Conservation (phyloP, 257 asterid species). For the Cordia subcordata region DNA sequence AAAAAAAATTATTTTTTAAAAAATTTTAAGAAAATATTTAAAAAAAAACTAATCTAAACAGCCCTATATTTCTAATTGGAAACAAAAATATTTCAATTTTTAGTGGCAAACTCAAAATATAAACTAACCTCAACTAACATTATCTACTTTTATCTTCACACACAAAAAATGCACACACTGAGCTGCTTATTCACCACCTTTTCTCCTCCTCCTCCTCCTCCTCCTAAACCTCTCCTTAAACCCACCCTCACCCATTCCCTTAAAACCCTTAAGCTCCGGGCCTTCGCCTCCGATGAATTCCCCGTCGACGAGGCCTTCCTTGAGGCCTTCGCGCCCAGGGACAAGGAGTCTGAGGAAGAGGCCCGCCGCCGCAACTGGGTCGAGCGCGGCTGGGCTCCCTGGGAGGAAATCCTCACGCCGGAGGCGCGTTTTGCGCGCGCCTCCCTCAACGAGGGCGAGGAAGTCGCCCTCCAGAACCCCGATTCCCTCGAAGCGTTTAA, state of each 20-base stretch:
- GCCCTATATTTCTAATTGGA: too few species aligned
- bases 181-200: conserved; percentile 36
- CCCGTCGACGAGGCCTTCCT: conserved; percentile 85
- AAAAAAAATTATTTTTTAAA: too few species aligned
- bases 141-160: neutral
- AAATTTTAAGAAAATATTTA: too few species aligned
- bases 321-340: conserved; percentile 60
- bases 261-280: conserved; percentile 12
- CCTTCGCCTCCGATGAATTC: conserved; percentile 70
- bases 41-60: too few species aligned
- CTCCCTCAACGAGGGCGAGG: conserved; percentile 93
- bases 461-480: conserved; percentile 79
- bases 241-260: conserved; percentile 28
- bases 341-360: conserved; percentile 81
- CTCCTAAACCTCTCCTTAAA: conserved; percentile 63
- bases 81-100: neutral
- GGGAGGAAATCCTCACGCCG: conserved; percentile 95
- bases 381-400: conserved; percentile 98
- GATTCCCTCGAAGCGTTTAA: conserved; percentile 82
- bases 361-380: conserved; percentile 84
- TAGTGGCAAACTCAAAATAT: neutral
- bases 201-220: conserved; percentile 35
- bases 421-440: conserved; percentile 79
- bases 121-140: conserved; percentile 5
- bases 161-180: conserved; percentile 41